phyloP scores from a whole-genome alignment of 768 basidiomycete species.

The Pholiota microspora region DNA sequence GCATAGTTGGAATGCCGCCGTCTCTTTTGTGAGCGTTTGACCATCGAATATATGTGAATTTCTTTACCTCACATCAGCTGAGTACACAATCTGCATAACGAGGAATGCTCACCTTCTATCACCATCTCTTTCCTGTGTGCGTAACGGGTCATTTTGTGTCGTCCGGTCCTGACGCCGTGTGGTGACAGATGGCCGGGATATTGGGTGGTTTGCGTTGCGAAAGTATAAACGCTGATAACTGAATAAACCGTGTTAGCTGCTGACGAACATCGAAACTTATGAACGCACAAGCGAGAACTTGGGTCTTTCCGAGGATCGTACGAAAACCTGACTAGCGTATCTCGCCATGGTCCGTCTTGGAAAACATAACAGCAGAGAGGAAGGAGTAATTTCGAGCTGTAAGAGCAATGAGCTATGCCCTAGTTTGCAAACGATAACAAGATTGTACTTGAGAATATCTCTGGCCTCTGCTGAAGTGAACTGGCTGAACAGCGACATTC shows the following conservation, averaged over 20 bases:
- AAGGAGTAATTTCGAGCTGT: constrained; percentile 77
- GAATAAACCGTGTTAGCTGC: constrained; percentile 8
- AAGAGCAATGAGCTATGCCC: not conserved
- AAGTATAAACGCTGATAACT: constrained; percentile 95
- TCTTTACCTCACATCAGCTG: constrained; percentile 26
- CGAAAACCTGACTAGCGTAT: constrained; percentile 79
- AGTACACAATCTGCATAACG: not conserved
- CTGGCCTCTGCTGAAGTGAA: constrained; percentile 65
- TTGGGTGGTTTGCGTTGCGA: constrained; percentile 82
- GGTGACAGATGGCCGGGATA: constrained; percentile 73
- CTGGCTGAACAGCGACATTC: constrained; percentile 83
- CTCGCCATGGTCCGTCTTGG: constrained; percentile 92
- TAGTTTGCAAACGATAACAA: not conserved
- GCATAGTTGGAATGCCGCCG: constrained; percentile 91
- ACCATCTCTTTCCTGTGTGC: constrained; percentile 37
- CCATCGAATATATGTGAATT: constrained; percentile 91
- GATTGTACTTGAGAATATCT: constrained; percentile 70
- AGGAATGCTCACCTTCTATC: constrained; percentile 42
- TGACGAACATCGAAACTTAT: not conserved
- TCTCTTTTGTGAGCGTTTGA: constrained; percentile 70
- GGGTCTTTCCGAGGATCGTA: constrained; percentile 86
- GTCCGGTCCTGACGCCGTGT: constrained; percentile 61
- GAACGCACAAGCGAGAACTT: constrained; percentile 71
- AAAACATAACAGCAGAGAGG: constrained; percentile 86
- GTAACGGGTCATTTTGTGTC: constrained; percentile 37